Conservation (phyloP, 352 stramenopile species). For the Peronospora tabacina region DNA sequence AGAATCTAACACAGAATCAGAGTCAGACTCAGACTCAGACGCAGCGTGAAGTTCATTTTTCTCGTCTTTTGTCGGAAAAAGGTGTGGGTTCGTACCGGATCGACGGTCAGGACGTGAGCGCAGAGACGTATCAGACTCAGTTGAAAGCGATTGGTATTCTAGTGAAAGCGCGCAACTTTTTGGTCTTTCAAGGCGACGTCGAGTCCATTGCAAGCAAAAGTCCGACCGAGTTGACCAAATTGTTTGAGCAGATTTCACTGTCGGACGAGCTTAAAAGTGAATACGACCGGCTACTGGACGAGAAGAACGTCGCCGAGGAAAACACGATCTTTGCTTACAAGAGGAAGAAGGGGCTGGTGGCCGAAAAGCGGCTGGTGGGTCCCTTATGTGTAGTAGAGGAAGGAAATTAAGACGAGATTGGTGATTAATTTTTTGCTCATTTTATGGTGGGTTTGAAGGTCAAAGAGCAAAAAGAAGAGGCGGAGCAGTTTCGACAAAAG, state of each 20-base stretch:
- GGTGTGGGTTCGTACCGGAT: slow-evolving; percentile 84
- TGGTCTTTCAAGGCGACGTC: slow-evolving; percentile 99
- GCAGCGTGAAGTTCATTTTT: slow-evolving; percentile 84
- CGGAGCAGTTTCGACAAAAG: slow-evolving; percentile 76
- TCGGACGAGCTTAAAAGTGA: slow-evolving; percentile 78
- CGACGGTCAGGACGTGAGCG: slow-evolving; percentile 70
- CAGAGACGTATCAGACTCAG: slow-evolving; percentile 90
- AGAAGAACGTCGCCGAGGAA: slow-evolving; percentile 91
- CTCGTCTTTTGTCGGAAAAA: slow-evolving; percentile 88
- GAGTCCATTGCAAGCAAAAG: slow-evolving; percentile 95
- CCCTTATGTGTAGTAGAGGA: neutral
- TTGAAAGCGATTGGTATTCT: slow-evolving; percentile 96
- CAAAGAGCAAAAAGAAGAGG: slow-evolving; percentile 93
- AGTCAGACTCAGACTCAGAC: neutral
- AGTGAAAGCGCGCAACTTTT: slow-evolving; percentile 98
- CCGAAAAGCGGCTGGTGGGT: slow-evolving; percentile 80
- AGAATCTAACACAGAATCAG: too few relatives aligned
- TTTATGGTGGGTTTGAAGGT: slow-evolving; percentile 31
- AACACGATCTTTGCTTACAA: slow-evolving; percentile 92
- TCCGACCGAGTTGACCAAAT: slow-evolving; percentile 92
- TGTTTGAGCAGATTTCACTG: slow-evolving; percentile 96
- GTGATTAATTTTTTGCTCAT: neutral
- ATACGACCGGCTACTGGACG: slow-evolving; percentile 76
- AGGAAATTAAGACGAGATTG: neutral
- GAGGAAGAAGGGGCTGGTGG: slow-evolving; percentile 93